Evolutionary conservation across 116 monocot species (phyloP).

Genomic region (Phalaenopsis hybrid): DNA sequence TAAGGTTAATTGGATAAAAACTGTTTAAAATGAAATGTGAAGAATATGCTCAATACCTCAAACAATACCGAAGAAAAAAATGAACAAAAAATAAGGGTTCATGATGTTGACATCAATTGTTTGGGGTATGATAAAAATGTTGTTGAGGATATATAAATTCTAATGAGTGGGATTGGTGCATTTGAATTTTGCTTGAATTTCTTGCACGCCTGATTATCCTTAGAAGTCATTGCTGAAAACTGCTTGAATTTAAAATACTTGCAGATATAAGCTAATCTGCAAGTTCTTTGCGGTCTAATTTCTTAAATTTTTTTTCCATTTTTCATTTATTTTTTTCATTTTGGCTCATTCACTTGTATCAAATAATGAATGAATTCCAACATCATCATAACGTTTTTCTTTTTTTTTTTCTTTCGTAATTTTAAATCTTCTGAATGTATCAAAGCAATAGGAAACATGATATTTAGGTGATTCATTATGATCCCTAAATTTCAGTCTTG

Average conservation of each 20-base stretch:
- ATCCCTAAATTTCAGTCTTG: background rate
- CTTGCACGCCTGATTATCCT: background rate
- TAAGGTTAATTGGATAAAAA: no score
- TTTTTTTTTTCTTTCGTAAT: background rate
- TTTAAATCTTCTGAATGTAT: background rate
- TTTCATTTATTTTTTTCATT: background rate
- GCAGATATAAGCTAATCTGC: background rate
- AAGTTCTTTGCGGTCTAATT: background rate
- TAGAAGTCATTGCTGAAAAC: background rate
- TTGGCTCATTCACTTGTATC: background rate
- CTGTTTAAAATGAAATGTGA: no score
- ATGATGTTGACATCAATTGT: no score
- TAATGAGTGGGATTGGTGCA: background rate
- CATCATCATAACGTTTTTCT: background rate
- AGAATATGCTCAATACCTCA: no score
- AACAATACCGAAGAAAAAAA: no score
- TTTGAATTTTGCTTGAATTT: background rate
- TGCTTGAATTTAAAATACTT: background rate
- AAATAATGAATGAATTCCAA: background rate
- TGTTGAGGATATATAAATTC: background rate
- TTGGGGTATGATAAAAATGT: no score
- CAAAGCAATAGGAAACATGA: background rate
- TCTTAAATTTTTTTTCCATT: background rate
- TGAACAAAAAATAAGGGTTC: no score
- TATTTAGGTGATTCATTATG: conserved; percentile 1